Evolutionary conservation across 164 flowering plant genomes (phyloP).

Genomic region (Tetrastigma voinierianum): DNA sequence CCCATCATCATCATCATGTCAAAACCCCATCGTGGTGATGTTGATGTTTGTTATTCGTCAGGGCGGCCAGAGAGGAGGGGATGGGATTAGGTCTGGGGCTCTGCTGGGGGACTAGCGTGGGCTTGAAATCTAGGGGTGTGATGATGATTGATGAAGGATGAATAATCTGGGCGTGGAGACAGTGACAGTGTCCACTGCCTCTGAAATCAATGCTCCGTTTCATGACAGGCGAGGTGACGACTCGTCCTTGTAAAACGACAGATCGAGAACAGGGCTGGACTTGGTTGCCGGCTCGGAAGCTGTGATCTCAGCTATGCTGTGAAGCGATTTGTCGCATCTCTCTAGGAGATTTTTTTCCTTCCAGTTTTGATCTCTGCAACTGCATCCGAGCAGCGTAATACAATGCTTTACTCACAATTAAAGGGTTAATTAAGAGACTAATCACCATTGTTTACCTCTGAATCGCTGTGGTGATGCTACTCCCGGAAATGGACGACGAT

Average conservation of each 20-base stretch:
- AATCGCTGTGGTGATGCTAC: conserved; percentile 55
- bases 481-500: conserved; percentile 45
- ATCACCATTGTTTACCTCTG: conserved; percentile 42
- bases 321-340: conserved; percentile 81
- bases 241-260: conserved; percentile 77
- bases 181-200: conserved; percentile 34
- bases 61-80: no score
- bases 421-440: not conserved
- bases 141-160: no score
- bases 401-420: no score
- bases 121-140: no score
- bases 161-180: not conserved
- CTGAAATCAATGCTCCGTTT: conserved; percentile 69
- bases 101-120: no score
- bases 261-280: conserved; percentile 96
- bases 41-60: no score
- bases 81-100: no score
- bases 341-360: conserved; percentile 71
- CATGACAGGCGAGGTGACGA: conserved; percentile 66
- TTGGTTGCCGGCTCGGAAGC: conserved; percentile 68
- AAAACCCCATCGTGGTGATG: no score
- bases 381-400: not conserved
- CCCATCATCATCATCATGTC: no score
- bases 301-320: conserved; percentile 82
- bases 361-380: conserved; percentile 50